A percentile compares a stretch with the other conserved stretches of the same genome.
Evolutionary conservation across 1,139 yeast genomes (phyloP).

Genomic region (Lodderomyces oxycetoniae): DNA sequence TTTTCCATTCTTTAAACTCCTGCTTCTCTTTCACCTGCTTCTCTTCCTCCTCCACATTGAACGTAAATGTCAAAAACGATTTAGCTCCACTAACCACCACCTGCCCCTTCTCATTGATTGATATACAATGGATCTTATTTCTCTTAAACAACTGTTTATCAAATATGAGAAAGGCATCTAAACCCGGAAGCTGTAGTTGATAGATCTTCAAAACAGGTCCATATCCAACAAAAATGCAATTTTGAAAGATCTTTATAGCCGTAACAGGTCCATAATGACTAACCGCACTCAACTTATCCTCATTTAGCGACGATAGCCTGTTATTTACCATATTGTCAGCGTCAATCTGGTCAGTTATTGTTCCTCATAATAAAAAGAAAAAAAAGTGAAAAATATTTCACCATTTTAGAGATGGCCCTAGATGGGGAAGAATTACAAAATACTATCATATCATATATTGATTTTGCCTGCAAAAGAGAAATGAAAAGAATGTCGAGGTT

Average conservation of each 20-base stretch:
- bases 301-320: slow-evolving; percentile 18
- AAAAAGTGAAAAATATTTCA: background rate
- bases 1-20: slow-evolving; percentile 40
- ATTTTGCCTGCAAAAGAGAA: too few relatives aligned
- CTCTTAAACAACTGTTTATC: slow-evolving; percentile 51
- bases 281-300: slow-evolving; percentile 19
- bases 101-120: slow-evolving; percentile 28
- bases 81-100: slow-evolving; percentile 66
- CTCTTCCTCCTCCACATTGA: slow-evolving; percentile 1
- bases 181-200: slow-evolving; percentile 18
- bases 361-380: background rate
- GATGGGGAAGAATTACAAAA: too few relatives aligned
- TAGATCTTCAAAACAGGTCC: slow-evolving; percentile 66
- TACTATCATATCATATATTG: too few relatives aligned
- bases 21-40: background rate
- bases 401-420: too few relatives aligned
- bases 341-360: too few relatives aligned
- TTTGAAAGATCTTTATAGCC: slow-evolving; percentile 44
- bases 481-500: too few relatives aligned
- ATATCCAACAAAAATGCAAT: slow-evolving; percentile 57
- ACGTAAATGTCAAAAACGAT: slow-evolving; percentile 48
- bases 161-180: slow-evolving; percentile 27
- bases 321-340: slow-evolving; percentile 7
- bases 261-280: slow-evolving; percentile 76
- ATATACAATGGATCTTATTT: slow-evolving; percentile 77